Evolutionary conservation across 306 rosid genomes (phyloP).

Genomic region (Sindora glabra): DNA sequence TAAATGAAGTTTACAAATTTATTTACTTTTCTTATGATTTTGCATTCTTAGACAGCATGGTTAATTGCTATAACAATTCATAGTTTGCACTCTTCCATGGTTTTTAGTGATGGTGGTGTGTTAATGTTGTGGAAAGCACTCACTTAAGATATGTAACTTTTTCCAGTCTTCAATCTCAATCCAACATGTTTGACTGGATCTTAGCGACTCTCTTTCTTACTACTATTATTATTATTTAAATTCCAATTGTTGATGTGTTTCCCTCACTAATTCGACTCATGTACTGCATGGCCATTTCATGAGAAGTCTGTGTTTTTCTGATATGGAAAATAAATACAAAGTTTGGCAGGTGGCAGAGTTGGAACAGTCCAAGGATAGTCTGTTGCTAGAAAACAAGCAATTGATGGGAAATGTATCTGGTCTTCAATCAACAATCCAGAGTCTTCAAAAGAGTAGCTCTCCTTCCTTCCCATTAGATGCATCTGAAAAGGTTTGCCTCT

Average conservation of each 20-base stretch:
- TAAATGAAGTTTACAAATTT: neutral
- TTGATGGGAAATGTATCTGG: slow-evolving; percentile 46
- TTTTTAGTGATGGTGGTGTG: slow-evolving; percentile 1
- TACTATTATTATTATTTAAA: neutral
- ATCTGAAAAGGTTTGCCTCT: slow-evolving; percentile 50
- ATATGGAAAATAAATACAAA: slow-evolving; percentile 79
- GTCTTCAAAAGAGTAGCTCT: slow-evolving; percentile 38
- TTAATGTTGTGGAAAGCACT: neutral
- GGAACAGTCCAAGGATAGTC: slow-evolving; percentile 52
- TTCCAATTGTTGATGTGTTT: neutral
- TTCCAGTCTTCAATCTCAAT: neutral
- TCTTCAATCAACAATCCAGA: slow-evolving; percentile 55
- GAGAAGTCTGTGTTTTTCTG: slow-evolving; percentile 47
- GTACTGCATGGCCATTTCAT: slow-evolving; percentile 23
- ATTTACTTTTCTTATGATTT: neutral
- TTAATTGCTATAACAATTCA: neutral
- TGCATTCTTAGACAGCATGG: slow-evolving; percentile 4
- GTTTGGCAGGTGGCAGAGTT: slow-evolving; percentile 85
- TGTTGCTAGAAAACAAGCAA: slow-evolving; percentile 59
- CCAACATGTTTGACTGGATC: neutral
- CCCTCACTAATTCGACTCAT: slow-evolving; percentile 13
- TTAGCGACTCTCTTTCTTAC: neutral
- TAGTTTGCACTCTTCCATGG: neutral
- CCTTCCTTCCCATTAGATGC: slow-evolving; percentile 29
- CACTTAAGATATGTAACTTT: neutral